Evolutionary conservation across 2,329 filamentous ascomycete species (phyloP).

Genomic region (Microsporum audouinii): DNA sequence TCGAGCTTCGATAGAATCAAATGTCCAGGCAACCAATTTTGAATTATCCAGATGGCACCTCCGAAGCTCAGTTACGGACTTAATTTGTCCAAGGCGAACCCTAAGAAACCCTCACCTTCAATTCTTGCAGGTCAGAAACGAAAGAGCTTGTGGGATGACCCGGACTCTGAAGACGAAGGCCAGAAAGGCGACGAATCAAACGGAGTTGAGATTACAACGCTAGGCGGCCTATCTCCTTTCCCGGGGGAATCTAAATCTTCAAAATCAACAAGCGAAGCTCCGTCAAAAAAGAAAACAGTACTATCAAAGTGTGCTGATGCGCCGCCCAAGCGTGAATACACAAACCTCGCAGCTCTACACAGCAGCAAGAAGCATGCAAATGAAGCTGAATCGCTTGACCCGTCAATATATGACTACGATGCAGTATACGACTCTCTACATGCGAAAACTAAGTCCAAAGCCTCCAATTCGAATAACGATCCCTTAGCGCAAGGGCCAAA

Average conservation of each 20-base stretch:
- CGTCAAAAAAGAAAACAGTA: neutral
- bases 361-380: conserved; percentile 36
- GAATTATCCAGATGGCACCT: conserved; percentile 18
- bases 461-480: conserved; percentile 12
- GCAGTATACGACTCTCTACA: conserved; percentile 40
- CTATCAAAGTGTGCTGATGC: conserved; percentile 10
- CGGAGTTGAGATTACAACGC: conserved; percentile 27
- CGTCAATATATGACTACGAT: conserved; percentile 41
- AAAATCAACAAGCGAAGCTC: neutral
- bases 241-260: conserved; percentile 5
- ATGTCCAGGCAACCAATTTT: neutral
- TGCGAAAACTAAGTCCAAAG: conserved; percentile 25
- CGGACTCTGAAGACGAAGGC: conserved; percentile 26
- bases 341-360: conserved; percentile 37
- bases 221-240: conserved; percentile 24
- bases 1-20: neutral
- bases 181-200: conserved; percentile 6
- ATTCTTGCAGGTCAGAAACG: conserved; percentile 33
- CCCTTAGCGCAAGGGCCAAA: conserved; percentile 35
- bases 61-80: conserved; percentile 34
- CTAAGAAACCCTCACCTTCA: conserved; percentile 19
- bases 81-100: conserved; percentile 31
- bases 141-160: conserved; percentile 38
- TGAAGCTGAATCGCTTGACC: conserved; percentile 34
- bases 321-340: conserved; percentile 19